Base-by-base conservation (phyloP, 2,329 filamentous ascomycete genomes). In the Ophiocordyceps camponoti-saundersi region DNA sequence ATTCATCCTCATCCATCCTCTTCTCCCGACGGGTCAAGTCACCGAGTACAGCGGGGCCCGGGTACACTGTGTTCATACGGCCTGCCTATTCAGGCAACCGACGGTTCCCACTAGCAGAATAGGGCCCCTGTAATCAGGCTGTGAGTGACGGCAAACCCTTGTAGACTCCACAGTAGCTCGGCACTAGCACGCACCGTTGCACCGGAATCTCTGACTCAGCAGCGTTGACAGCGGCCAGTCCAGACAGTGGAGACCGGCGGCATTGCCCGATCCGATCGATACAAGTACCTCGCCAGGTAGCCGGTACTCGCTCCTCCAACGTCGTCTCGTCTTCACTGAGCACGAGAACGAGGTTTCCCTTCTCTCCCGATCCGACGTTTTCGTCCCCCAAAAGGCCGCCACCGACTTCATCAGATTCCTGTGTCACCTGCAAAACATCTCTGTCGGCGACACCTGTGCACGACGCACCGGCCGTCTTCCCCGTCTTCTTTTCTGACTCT, bases 401-500 rank as follows among this genome's bases (percentile, higher is more conserved):
- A 49, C 45, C 46, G 45, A 45, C 43, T 45, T 44, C 43, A 47
- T 49, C 39, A 22, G 39, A 32, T 29, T 42, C 36, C 22, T 44
- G 46, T 49, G 48, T 39, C 46, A 46, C 44, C 44, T 49, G 46
- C 48, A 49, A 26, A 47, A 45, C 44, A 49, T 47, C 45, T 29
- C 43, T 20, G 16, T n/a, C 12, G 36, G 45, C 34, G 16, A 20
- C 13, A 26, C 16, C 42, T 36, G 45, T 43, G 48, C 48, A 29
- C 26, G 3, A 16, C 45, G 42, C 39, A 20, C 39, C 22, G 10
- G 26, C 36, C n/a, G 21, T 15, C 29, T 42, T 20, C 41, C 8
- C 21, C 20, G 16, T 26, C 41, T 26, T 10, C n/a, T n/a, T 39
- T 10, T 15, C 15, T 44, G 41, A 41, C 20, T 21, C 26, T 22